These are phyloP conservation scores for Heliamphora pulchella DNA, from an alignment of 179 eudicot species.

Conservation along the genomic window DNA sequence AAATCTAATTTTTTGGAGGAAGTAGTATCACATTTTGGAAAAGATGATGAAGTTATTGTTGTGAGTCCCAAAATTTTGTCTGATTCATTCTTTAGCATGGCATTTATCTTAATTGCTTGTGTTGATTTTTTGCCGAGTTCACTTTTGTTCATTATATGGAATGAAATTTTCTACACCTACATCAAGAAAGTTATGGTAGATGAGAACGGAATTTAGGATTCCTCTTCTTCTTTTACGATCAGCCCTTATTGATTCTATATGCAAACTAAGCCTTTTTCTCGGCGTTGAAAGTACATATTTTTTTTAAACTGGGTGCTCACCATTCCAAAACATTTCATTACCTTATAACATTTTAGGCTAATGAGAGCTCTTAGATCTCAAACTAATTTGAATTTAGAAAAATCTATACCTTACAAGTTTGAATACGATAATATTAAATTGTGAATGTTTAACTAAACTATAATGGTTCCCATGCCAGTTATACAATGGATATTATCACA, in stretches of 20 bases:
- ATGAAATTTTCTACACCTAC: neutral
- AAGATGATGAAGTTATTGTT: constrained; percentile 68
- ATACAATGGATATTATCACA: no score
- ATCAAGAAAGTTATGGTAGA: neutral
- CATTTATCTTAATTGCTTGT: neutral
- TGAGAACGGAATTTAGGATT: neutral
- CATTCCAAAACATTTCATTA: neutral
- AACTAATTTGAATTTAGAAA: neutral
- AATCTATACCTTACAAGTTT: neutral
- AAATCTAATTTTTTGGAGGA: constrained; percentile 53
- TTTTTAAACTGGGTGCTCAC: neutral
- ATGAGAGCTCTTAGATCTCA: neutral
- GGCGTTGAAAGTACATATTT: neutral
- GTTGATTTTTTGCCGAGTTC: neutral
- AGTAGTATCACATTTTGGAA: constrained; percentile 41
- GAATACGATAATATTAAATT: neutral
- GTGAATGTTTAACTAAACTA: neutral
- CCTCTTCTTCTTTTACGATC: no score
- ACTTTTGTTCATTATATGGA: neutral
- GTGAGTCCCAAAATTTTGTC: constrained; percentile 34
- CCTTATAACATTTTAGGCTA: neutral
- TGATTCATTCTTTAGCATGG: neutral
- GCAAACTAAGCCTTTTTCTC: neutral
- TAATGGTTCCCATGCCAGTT: neutral
- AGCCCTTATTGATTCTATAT: neutral